Evolutionary conservation across 1,139 yeast genomes (phyloP), one percentile per base, ranked within the genome.

Genomic region (Diutina sp.): DNA sequence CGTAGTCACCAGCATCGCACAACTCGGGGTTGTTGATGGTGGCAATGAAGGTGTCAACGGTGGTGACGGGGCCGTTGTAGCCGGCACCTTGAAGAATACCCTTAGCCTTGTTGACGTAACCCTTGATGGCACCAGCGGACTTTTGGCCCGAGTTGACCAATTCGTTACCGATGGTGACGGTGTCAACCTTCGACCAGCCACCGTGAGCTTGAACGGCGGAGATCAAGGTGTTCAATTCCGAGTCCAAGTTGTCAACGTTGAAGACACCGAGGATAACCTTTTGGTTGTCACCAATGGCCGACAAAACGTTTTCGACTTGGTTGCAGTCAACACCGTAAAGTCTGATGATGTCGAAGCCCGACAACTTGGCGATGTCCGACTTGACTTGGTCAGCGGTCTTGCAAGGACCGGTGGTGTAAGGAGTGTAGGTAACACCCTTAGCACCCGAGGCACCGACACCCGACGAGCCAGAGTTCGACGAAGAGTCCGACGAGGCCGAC

Each of bases 121-220:
- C 58, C 58, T 76, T 74, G 61, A 87, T 77, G 67, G 85, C 83
- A 46, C 75, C 64, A 50, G 81, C 83, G 38, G 84, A 68, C 54
- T 90, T 90, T 35, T 67, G 66, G 64, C 90, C 90, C 60, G 72
- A 65, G 77, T 87, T 87, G 56, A 87, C 93, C 67, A 83, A 74
- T 72, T 87, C 95, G 73, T 87, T 87, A 72, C 95, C 95, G 64
- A 87, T 78, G 56, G 91, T 79, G 60, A 87, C 84, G 63, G 95
- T 85, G 72, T 81, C 73, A 59, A 87, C 82, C 58, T 82, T 87
- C 66, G 73, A 74, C 95, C 95, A 87, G 48, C 85, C 82, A 51
- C 70, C 64, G 63, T 12, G 6, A 35, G 41, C 11, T 56, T 70
- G 67, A 56, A 87, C 74, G 46, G 90, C 91, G 56, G 69, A 60